Percentiles rank a stretch among this genome's conserved stretches.
phyloP scores from a whole-genome alignment of 108 stramenopile species.

The Seminavis robusta region DNA sequence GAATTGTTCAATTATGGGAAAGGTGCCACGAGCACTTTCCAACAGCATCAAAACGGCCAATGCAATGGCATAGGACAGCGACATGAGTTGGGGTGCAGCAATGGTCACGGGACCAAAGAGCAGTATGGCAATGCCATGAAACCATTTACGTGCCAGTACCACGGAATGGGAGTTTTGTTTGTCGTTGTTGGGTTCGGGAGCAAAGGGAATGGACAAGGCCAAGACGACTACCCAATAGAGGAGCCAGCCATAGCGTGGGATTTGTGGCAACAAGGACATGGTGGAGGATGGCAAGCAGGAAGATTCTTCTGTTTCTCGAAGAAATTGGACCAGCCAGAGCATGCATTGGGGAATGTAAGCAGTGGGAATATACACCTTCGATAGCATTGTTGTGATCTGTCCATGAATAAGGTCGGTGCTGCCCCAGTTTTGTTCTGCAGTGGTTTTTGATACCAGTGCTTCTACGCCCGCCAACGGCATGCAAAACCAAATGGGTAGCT shows the following conservation, averaged over 20 bases:
- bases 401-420: too few species aligned
- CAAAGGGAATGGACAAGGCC: conserved; percentile 1
- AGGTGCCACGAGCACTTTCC: conserved; percentile 48
- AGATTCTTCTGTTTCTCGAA: background rate
- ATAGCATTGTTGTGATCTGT: too few species aligned
- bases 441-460: too few species aligned
- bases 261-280: background rate
- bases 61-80: conserved; percentile 74
- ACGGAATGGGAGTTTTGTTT: too few species aligned
- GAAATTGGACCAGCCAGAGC: background rate
- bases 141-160: conserved; percentile 72
- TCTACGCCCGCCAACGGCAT: too few species aligned
- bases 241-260: background rate
- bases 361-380: too few species aligned
- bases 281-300: background rate
- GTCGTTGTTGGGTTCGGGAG: too few species aligned
- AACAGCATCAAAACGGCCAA: conserved; percentile 50
- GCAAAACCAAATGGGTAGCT: too few species aligned
- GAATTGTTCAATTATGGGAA: conserved; percentile 25
- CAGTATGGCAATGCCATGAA: conserved; percentile 70
- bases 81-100: conserved; percentile 60
- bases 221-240: conserved; percentile 4
- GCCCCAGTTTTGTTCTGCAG: too few species aligned
- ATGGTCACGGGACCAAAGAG: conserved; percentile 62
- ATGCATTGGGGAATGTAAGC: conserved; percentile 1